Evolutionary conservation across 441 rosid genomes (phyloP), one percentile per base, ranked within the genome.

Genomic region (Theobroma grandiflorum): DNA sequence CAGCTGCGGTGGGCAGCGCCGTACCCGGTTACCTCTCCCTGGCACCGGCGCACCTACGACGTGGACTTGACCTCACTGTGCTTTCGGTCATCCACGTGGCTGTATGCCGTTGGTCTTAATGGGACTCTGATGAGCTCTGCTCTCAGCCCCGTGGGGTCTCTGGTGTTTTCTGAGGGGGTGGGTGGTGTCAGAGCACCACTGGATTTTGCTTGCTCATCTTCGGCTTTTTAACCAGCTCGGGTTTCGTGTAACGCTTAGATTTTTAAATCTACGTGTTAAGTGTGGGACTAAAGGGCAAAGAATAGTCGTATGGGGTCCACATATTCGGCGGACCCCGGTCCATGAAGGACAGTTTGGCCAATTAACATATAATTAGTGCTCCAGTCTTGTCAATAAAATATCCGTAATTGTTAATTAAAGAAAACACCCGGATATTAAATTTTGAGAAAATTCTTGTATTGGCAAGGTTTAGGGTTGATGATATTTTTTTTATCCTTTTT

Each of bases 251-350:
- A 2, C 43, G 1, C 69, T 85, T 77, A 14, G 55, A 26, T 16
- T 50, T 11, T 82, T 73, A 11, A 20, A 10, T n/a, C 20, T 16
- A 53, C 69, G 6, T 59, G 81, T 58, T 74, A 71, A 81, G 79
- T 67, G 74, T 45, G 45, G 9, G 53, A 40, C 20, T 33, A 78
- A 18, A 52, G 40, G 78, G 71, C 57, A 69, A 62, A 55, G 62
- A 20, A 15, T 22, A 9, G 64, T 58, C 31, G 20, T 8, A n/a
- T 14, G n/a, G 77, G 72, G 72, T 74, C 75, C 53, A 83, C 55
- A 63, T 81, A 85, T 85, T 83, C 79, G 64, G 83, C 57, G 79
- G 81, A 83, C 35, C 88, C 86, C 80, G 55, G 2, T n/a, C 26
- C 35, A 5, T 8, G 42, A 31, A 58, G 57, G 75, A 77, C 65